Conservation (phyloP, 2,329 filamentous ascomycete species). For the Didymella exigua region DNA sequence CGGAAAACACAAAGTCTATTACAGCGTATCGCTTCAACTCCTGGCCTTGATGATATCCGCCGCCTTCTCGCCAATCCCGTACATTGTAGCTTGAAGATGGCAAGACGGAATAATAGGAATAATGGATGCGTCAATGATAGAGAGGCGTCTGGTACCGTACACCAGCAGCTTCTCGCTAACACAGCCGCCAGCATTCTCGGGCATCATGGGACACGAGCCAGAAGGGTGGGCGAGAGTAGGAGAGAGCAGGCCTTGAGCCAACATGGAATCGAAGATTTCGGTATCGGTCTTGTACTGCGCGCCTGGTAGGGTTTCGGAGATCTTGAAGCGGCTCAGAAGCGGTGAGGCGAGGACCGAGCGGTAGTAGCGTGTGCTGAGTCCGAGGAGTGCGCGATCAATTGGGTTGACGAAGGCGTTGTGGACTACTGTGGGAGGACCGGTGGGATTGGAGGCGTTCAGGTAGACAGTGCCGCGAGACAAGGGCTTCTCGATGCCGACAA, state of each 20-base stretch:
- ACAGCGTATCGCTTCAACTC: not conserved
- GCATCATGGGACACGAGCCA: constrained; percentile 40
- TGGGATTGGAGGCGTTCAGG: constrained; percentile 39
- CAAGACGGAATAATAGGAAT: constrained; percentile 38
- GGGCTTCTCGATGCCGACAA: constrained; percentile 42
- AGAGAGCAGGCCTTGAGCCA: constrained; percentile 23
- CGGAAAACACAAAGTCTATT: no score
- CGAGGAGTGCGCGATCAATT: constrained; percentile 35
- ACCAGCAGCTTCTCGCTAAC: constrained; percentile 33
- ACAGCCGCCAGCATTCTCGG: constrained; percentile 32
- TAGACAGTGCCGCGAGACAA: constrained; percentile 42
- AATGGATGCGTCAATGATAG: constrained; percentile 39
- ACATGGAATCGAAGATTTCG: constrained; percentile 26
- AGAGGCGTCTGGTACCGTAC: constrained; percentile 36
- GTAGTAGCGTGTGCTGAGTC: constrained; percentile 2
- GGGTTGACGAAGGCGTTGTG: constrained; percentile 39
- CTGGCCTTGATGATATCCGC: constrained; percentile 4
- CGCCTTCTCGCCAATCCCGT: constrained; percentile 46
- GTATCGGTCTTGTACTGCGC: constrained; percentile 30
- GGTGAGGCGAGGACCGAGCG: not conserved
- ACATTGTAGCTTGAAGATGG: constrained; percentile 41
- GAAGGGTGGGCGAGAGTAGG: constrained; percentile 39
- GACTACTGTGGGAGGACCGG: constrained; percentile 29
- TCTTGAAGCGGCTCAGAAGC: constrained; percentile 28
- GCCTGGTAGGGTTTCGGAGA: constrained; percentile 30